phyloP scores from a whole-genome alignment of 495 filamentous ascomycete genomes.

The Aspergillus incahuasiensis region DNA sequence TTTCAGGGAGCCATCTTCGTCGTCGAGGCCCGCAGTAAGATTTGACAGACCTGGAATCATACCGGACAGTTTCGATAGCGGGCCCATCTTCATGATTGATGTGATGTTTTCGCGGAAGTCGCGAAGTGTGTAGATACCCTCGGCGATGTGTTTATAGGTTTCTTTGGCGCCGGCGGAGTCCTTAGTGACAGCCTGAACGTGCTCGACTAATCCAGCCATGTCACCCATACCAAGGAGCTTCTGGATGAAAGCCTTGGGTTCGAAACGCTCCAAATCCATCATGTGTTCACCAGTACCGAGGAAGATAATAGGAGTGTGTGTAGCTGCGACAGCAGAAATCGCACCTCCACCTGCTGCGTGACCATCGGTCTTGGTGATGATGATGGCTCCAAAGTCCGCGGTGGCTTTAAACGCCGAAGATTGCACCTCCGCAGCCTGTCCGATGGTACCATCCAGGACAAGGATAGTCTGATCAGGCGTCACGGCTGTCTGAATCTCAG shows the following conservation, averaged over 20 bases:
- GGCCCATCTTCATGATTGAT: slow-evolving; percentile 99
- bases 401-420: slow-evolving; percentile 96
- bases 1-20: slow-evolving; percentile 89
- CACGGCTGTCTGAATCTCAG: slow-evolving; percentile 89
- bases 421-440: slow-evolving; percentile 91
- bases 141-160: slow-evolving; percentile 96
- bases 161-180: slow-evolving; percentile 78
- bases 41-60: slow-evolving; percentile 96
- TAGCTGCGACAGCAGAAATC: slow-evolving; percentile 97
- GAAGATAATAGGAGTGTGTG: slow-evolving; percentile 94
- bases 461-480: slow-evolving; percentile 96
- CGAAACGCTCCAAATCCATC: slow-evolving; percentile 90
- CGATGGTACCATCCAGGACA: slow-evolving; percentile 94
- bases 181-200: slow-evolving; percentile 93
- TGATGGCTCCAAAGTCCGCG: slow-evolving; percentile 96
- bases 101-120: slow-evolving; percentile 92
- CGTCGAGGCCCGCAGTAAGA: slow-evolving; percentile 92
- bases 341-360: slow-evolving; percentile 93
- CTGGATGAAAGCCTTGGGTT: slow-evolving; percentile 81
- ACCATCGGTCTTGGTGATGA: slow-evolving; percentile 98
- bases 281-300: slow-evolving; percentile 97
- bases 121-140: slow-evolving; percentile 92
- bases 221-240: slow-evolving; percentile 97
- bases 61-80: slow-evolving; percentile 92
- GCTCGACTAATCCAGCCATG: slow-evolving; percentile 90